Conservation (phyloP, 2,329 filamentous ascomycete genomes). For the Alternaria brassicicola region DNA sequence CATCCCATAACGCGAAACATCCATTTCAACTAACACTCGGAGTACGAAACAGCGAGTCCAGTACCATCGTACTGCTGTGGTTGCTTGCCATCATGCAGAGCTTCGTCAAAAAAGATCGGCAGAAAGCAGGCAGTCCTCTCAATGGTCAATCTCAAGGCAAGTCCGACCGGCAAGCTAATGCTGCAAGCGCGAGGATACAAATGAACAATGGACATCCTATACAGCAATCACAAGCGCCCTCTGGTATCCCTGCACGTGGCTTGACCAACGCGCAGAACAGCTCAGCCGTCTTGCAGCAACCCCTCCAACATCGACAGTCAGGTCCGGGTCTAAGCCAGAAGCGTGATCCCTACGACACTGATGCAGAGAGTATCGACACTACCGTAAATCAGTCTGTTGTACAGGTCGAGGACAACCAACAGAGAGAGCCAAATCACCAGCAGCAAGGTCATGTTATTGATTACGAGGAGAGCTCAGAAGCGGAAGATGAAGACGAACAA, state of each 20-base stretch:
- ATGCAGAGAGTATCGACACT: slow-evolving; percentile 47
- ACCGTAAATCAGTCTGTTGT: slow-evolving; percentile 35
- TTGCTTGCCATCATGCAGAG: slow-evolving; percentile 21
- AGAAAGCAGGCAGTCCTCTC: slow-evolving; percentile 23
- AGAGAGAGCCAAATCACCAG: slow-evolving; percentile 7
- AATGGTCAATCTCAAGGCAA: slow-evolving; percentile 18
- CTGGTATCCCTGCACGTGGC: slow-evolving; percentile 11
- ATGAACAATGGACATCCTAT: slow-evolving; percentile 15
- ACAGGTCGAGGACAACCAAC: slow-evolving; percentile 26
- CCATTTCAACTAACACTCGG: neutral
- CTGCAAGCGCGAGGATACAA: slow-evolving; percentile 30
- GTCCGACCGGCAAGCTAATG: slow-evolving; percentile 22
- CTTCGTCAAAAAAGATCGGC: slow-evolving; percentile 30
- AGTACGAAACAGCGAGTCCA: neutral
- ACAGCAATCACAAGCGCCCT: slow-evolving; percentile 16
- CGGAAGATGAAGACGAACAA: slow-evolving; percentile 19
- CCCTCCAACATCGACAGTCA: slow-evolving; percentile 18
- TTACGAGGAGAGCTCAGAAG: slow-evolving; percentile 12
- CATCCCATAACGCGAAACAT: slow-evolving; percentile 11
- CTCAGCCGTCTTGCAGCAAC: slow-evolving; percentile 19
- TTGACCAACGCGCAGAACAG: slow-evolving; percentile 19
- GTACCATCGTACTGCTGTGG: neutral
- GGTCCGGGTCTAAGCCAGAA: slow-evolving; percentile 20
- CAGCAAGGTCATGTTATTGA: slow-evolving; percentile 15
- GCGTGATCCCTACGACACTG: slow-evolving; percentile 45